Evolutionary conservation across 306 rosid genomes (phyloP).

Genomic region (Malus domestica): ASM211411v1 NC_041805.1:23642001-23642500

Average conservation of each 20-base stretch:
- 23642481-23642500: too few species aligned
- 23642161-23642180: not conserved
- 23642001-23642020: not conserved
- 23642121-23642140: not conserved
- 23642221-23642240: not conserved
- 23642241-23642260: too few species aligned
- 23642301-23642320: too few species aligned
- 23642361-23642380: rapidly evolving
- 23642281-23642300: too few species aligned
- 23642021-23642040: not conserved
- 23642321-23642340: too few species aligned
- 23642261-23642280: too few species aligned
- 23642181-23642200: not conserved
- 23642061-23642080: not conserved
- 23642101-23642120: not conserved
- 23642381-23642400: too few species aligned
- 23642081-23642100: not conserved
- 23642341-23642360: too few species aligned
- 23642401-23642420: too few species aligned
- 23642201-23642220: not conserved
- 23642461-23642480: too few species aligned
- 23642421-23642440: too few species aligned
- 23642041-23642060: not conserved
- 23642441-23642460: too few species aligned
- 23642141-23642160: not conserved